Evolutionary conservation across 352 stramenopile genomes (phyloP), one percentile per base, ranked within the genome.

Genomic region (Phytophthora quininea): DNA sequence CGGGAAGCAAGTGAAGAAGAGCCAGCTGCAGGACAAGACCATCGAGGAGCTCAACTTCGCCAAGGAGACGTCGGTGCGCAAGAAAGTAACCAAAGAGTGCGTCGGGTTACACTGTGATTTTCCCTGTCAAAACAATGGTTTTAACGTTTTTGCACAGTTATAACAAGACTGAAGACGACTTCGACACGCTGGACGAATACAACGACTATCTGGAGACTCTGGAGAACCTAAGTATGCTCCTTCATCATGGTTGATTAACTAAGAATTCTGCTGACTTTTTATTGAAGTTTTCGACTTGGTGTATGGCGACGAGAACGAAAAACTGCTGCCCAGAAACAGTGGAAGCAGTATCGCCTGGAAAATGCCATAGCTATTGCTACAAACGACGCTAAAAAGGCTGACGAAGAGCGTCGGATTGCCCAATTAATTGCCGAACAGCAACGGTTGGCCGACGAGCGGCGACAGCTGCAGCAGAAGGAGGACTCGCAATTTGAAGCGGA

Each of bases 81-180:
- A 93, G 76, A 94, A 94, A 82, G 86, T 96, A 42, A 78, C 74
- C 32, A 96, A 96, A 71, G 85, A 93, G 86, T 95, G 45, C 53
- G 72, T 64, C n/a, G 15, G 43, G 43, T 9, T 29, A 49, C 6
- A 27, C 4, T 24, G 8, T 27, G 15, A 11, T 49, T 49, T 29
- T 40, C 10, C 35, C 19, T n/a, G 43, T 49, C 9, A 29, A 29
- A 11, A 40, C 35, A 11, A 11, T 6, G 4, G 12, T 47, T 19
- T 47, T 47, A 14, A 24, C 4, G 58, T 31, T 51, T 66, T 14
- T 15, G 58, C 8, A 3, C 54, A 95, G 86, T 66, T 96, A 96
- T 78, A 96, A 96, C 67, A 94, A 94, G 69, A 90, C 84, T 9
- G 88, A 93, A 49, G 88, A 96, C 54, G 88, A 96, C 60, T 96